Conservation (phyloP, 257 asterid species). For the Nemophila menziesii region DNA sequence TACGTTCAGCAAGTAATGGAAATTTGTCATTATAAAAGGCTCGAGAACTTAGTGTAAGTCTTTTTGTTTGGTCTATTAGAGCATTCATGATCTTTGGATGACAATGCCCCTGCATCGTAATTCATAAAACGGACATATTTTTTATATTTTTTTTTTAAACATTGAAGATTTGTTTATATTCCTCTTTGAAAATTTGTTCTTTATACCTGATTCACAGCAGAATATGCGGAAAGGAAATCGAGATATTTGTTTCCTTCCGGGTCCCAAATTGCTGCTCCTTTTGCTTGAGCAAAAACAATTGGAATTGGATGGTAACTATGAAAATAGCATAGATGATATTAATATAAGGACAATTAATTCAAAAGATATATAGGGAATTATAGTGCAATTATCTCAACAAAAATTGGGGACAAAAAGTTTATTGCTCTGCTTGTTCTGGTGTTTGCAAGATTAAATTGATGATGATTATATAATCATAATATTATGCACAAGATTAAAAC, state of each 20-base stretch:
- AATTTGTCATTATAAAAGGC: slow-evolving; percentile 80
- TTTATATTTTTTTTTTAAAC: too few species aligned
- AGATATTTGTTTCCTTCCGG: slow-evolving; percentile 92
- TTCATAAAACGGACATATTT: too few species aligned
- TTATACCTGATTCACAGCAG: slow-evolving; percentile 91
- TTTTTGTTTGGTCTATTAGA: slow-evolving; percentile 65
- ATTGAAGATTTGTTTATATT: too few species aligned
- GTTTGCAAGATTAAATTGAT: too few species aligned
- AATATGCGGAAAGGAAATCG: slow-evolving; percentile 92
- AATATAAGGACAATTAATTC: background rate
- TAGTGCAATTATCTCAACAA: background rate
- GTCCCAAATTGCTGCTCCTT: slow-evolving; percentile 78
- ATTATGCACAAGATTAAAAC: too few species aligned
- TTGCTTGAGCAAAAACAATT: slow-evolving; percentile 76
- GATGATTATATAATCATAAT: too few species aligned
- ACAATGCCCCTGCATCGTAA: slow-evolving; percentile 69
- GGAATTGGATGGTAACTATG: slow-evolving; percentile 97
- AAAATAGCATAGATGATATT: slow-evolving; percentile 10
- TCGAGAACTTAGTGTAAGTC: slow-evolving; percentile 91
- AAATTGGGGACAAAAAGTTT: too few species aligned
- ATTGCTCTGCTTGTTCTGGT: too few species aligned
- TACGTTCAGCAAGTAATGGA: slow-evolving; percentile 67
- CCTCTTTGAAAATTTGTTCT: too few species aligned
- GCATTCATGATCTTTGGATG: slow-evolving; percentile 92
- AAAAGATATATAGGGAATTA: background rate